phyloP scores from a whole-genome alignment of 192 early-diverging fungal species.

The Helicostylum pulchrum region DNA sequence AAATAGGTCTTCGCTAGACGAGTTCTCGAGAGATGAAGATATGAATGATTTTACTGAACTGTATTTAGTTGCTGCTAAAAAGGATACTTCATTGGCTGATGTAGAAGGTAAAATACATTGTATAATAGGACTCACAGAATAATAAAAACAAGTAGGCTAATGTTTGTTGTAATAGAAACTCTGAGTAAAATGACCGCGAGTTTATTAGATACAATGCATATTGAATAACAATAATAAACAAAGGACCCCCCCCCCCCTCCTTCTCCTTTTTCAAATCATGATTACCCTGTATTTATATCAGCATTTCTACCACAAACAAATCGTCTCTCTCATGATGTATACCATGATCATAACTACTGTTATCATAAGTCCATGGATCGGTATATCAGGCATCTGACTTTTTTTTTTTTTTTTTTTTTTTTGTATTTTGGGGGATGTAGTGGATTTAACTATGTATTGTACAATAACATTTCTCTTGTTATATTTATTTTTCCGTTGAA shows the following conservation, averaged over 20 bases:
- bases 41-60: slow-evolving; percentile 45
- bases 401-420: no score
- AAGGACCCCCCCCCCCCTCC: not conserved
- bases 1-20: slow-evolving; percentile 7
- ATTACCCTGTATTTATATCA: no score
- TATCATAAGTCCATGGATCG: no score
- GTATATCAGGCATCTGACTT: no score
- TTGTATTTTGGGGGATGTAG: no score
- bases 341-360: no score
- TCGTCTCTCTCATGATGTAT: no score
- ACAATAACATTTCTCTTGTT: no score
- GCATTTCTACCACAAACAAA: no score
- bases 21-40: not conserved
- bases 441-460: no score
- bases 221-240: slow-evolving; percentile 10
- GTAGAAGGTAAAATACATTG: slow-evolving; percentile 44
- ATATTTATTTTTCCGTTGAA: no score
- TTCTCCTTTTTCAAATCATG: no score
- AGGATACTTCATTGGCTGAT: slow-evolving; percentile 50
- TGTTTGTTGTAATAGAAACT: slow-evolving; percentile 17
- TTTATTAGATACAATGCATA: slow-evolving; percentile 23
- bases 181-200: slow-evolving; percentile 19
- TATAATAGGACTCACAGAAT: not conserved
- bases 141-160: not conserved
- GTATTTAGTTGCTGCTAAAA: slow-evolving; percentile 56